Conservation (phyloP, 345 rosid genomes). For the Populus tremula region DNA sequence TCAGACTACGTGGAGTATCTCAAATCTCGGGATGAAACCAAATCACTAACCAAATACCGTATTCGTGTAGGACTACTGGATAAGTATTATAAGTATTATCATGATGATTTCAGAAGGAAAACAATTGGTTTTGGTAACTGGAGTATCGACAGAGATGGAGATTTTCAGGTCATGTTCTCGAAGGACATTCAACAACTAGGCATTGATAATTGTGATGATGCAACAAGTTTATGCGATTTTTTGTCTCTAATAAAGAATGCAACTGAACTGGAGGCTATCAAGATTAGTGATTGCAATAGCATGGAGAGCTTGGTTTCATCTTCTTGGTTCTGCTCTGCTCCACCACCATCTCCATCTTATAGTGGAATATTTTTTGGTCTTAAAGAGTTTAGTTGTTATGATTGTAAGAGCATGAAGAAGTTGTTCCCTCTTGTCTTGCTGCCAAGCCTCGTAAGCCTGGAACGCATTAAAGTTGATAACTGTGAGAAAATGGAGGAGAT, state of each 20-base stretch:
- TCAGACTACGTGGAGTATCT: neutral
- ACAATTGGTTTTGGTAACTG: neutral
- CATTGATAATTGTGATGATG: neutral
- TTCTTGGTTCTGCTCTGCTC: too few species aligned
- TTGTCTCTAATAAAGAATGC: neutral
- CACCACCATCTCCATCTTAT: neutral
- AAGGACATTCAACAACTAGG: too few species aligned
- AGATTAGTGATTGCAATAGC: neutral
- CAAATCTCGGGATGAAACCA: neutral
- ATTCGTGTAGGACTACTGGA: neutral
- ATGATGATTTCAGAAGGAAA: too few species aligned
- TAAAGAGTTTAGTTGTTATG: fast-evolving
- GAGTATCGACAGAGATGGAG: neutral
- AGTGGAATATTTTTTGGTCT: neutral
- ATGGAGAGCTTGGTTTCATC: neutral
- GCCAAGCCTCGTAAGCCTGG: neutral
- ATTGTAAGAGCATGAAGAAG: constrained; percentile 6
- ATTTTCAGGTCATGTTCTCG: neutral
- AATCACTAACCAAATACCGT: fast-evolving
- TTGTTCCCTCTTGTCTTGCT: neutral
- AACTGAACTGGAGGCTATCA: neutral
- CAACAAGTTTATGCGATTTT: neutral
- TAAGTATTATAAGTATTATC: too few species aligned
- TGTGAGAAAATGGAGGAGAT: constrained; percentile 20
- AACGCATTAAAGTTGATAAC: fast-evolving